Evolutionary conservation across 176 grass and related monocot species (phyloP), one percentile per base, ranked within the genome.

Genomic region (Carex cristatella): DNA sequence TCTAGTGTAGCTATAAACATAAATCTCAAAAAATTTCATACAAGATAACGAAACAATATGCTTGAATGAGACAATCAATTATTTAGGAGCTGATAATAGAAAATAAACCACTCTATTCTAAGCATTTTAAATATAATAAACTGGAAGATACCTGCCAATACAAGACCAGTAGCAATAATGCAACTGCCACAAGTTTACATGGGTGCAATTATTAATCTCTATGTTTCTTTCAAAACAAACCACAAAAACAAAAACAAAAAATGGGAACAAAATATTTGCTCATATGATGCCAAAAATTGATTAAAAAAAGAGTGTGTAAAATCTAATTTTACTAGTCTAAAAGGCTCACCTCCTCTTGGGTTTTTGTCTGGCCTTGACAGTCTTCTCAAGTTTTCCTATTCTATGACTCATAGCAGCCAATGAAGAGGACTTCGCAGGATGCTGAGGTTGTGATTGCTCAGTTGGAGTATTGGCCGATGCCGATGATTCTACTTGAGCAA

Each of bases 311-410:
- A 69, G 32, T 23, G 68, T 48, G 38, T 55, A 55, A 55, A 54
- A 31, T 54, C 23, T 81, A 81, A 35, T 16, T 81, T 81, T 49
- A 82, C 79, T 49, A 65, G 35, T 51, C 79, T 65, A 19, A 55
- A 65, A 44, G 12, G 18, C 19, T 81, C 79, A 87, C 84, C 89
- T 85, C 84, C 68, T 95, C 86, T 87, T 84, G 13, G 91, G 73
- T 81, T 94, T 95, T 32, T 86, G 86, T 87, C 88, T 89, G 59
- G 93, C 89, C 92, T 95, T 95, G 9, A 87, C 93, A 16, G 88
- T 91, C 81, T 92, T 99, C 56, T 93, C 95, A 65, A 91, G 87
- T 81, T 86, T 92, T 91, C 91, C 94, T 62, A 95, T 92, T 62
- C 89, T 81, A 49, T 92, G 91, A 57, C 90, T 94, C 71, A 99